Evolutionary conservation across 495 filamentous ascomycete genomes (phyloP).

Genomic region (Daldinia vernicosa): DNA sequence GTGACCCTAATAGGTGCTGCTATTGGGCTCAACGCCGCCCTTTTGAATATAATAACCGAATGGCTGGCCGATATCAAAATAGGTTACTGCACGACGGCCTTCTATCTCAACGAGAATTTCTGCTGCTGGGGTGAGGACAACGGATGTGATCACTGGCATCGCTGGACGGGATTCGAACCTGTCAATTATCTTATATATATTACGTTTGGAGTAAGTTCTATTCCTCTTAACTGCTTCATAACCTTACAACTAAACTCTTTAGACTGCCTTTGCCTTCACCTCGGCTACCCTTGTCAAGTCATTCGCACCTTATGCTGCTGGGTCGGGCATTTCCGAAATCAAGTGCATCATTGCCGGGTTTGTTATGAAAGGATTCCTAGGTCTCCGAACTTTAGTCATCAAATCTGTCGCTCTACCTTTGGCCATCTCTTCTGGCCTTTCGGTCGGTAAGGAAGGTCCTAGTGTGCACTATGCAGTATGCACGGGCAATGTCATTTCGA

Average conservation of each 20-base stretch:
- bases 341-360: constrained; percentile 99
- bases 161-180: constrained; percentile 80
- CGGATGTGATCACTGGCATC: constrained; percentile 89
- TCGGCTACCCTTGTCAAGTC: constrained; percentile 87
- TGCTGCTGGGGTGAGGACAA: constrained; percentile 98
- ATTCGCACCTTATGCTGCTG: constrained; percentile 96
- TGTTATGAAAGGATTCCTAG: constrained; percentile 98
- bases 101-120: constrained; percentile 97
- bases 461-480: constrained; percentile 99
- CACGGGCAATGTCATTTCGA: constrained; percentile 95
- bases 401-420: constrained; percentile 92
- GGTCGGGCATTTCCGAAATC: constrained; percentile 98
- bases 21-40: constrained; percentile 92
- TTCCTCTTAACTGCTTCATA: background rate
- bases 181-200: constrained; percentile 92
- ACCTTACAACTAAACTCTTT: background rate
- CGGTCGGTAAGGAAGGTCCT: constrained; percentile 96
- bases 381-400: constrained; percentile 90
- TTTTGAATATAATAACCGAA: constrained; percentile 95
- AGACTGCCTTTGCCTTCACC: constrained; percentile 83
- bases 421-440: constrained; percentile 93
- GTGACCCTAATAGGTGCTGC: constrained; percentile 91
- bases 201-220: constrained; percentile 75
- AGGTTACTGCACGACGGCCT: constrained; percentile 91
- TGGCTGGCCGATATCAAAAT: constrained; percentile 97